Evolutionary conservation across 2,329 filamentous ascomycete species (phyloP), one percentile per base, ranked within the genome.

Genomic region (Microcera coccophila): DNA sequence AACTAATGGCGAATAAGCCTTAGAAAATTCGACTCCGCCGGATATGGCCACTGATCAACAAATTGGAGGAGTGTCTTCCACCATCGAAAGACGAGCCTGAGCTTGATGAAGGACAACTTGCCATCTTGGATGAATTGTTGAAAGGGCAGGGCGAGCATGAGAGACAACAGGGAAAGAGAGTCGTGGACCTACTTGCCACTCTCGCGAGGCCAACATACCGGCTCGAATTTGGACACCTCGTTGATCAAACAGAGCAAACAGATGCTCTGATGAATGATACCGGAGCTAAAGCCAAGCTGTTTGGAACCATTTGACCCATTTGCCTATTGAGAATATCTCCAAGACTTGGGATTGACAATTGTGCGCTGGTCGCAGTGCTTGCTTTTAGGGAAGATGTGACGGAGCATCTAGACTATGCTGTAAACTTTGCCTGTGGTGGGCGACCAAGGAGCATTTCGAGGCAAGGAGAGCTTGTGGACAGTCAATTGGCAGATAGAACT

Each of bases 1-100:
- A n/a, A n/a, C 22, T 26, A 26, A 26, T 26, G 22, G 12, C 22
- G 22, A 44, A 21, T 54, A 15, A 59, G 55, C 46, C 49, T 19
- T 57, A 40, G 52, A 61, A 57, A 38, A 46, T 58, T 48, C 45
- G 44, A 36, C 24, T 57, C 17, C 55, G 50, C 20, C 41, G 43
- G 12, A 41, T 48, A 42, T 58, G 55, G 55, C 34, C 44, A 4
- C 22, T 45, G 14, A 12, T 57, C 14, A 36, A 45, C 2, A 39
- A 48, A 14, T 21, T 57, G 1, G 44, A 47, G 8, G 34, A 46
- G 4, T n/a, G 50, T 8, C 21, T 47, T 31, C 18, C 41, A 4
- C 18, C 41, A 4, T 17, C 16, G 1, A 36, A 26, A 7, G 39
- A 48, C n/a, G 45, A 45, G 35, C 29, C 43, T 3, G 41, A 48